Evolutionary conservation across 768 basidiomycete species (phyloP).

Genomic region (Obba rivulosa): DNA sequence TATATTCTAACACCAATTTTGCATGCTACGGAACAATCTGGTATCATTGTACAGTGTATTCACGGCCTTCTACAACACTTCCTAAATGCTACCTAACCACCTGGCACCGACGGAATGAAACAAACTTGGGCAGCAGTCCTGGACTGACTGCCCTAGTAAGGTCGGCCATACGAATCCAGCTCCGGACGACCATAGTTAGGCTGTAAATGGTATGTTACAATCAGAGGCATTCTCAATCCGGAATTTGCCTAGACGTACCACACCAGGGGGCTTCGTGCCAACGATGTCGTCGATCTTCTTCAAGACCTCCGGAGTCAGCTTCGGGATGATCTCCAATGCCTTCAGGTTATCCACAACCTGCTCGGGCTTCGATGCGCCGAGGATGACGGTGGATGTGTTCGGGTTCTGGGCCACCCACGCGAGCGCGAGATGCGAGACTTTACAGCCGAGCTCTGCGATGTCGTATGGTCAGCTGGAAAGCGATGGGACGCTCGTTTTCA

Average conservation of each 20-base stretch:
- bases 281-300: constrained; percentile 65
- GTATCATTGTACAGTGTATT: too few species aligned
- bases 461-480: background rate
- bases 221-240: background rate
- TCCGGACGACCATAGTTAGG: constrained; percentile 5
- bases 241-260: constrained; percentile 25
- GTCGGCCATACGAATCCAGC: constrained; percentile 3
- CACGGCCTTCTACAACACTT: too few species aligned
- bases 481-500: background rate
- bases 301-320: constrained; percentile 61
- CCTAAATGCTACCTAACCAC: too few species aligned
- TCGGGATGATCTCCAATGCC: constrained; percentile 69
- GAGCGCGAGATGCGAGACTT: constrained; percentile 60
- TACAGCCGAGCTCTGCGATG: constrained; percentile 46
- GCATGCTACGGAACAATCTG: too few species aligned
- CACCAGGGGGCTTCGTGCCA: constrained; percentile 40
- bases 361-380: constrained; percentile 58
- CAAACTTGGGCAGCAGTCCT: too few species aligned
- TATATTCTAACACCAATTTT: too few species aligned
- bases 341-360: constrained; percentile 65
- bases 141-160: too few species aligned
- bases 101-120: too few species aligned
- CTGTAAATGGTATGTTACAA: background rate
- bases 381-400: constrained; percentile 60
- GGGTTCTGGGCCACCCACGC: constrained; percentile 68